Evolutionary conservation across 1,139 yeast species (phyloP), one percentile per base, ranked within the genome.

Genomic region (Magnusiomyces clavatus): DNA sequence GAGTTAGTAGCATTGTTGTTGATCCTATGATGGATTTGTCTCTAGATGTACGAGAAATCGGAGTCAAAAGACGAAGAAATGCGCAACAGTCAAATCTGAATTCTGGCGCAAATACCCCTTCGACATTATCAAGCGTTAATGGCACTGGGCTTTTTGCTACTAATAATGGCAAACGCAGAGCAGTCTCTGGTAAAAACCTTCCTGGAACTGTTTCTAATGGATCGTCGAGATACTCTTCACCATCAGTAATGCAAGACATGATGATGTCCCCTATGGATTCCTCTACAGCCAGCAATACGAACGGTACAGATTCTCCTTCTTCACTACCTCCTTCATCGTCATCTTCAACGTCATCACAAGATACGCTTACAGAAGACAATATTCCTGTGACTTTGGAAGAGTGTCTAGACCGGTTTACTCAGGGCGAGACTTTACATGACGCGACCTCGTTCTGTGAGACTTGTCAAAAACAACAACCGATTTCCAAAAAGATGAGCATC

Each of bases 1-100:
- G 78, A 38, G 72, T 77, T 16, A 83, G 88, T 3, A 75, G 72
- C 49, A 87, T 95, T 0, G 75, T 49, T 10, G 45, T 82, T 45
- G 98, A 92, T 66, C 97, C 97, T 2, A 82, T 87, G 74, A 77
- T 92, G 72, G 98, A 92, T 66, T 70, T 92, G 38, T 86, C 96
- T 3, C 73, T 92, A 54, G 97, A 89, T 61, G 64, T 69, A 40
- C 63, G 54, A 17, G 46, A 37, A 17, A 13, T 31, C 13, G 42
- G 20, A 8, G 20, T 13, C 10, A 14, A 34, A 14, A 8, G 44
- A 19, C 44, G 45, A 6, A 34, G 11, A 40, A 19, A 16, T 14
- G 43, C 8, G 11, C 20, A 40, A 24, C 31, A 24, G 31, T 24
- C 31, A 5, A 24, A 24, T 35, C 20, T 6, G n/a, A 44, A 10